Conservation (phyloP, 352 stramenopile species). For the Phytophthora citrophthora region DNA sequence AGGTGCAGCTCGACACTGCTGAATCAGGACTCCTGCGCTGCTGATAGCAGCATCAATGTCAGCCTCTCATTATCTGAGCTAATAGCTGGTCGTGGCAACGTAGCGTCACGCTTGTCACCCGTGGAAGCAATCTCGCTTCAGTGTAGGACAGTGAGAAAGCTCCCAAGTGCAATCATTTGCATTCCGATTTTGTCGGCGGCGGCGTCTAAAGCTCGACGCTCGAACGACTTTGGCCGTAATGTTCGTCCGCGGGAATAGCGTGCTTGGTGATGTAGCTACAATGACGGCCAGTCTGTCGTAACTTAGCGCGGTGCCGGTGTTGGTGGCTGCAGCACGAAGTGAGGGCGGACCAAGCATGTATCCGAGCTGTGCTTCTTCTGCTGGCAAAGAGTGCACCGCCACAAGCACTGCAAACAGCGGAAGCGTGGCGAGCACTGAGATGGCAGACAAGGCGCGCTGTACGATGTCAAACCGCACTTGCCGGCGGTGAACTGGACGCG, state of each 20-base stretch:
- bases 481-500: not conserved
- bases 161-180: not conserved
- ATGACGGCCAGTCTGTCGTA: not conserved
- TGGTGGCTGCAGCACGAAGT: conserved; percentile 10
- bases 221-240: conserved; percentile 3
- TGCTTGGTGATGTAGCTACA: not conserved
- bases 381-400: conserved; percentile 10
- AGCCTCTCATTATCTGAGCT: not conserved
- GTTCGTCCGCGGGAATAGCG: conserved; percentile 6
- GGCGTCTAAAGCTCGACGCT: conserved; percentile 5
- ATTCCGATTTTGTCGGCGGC: not conserved
- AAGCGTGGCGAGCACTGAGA: conserved; percentile 18
- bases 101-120: conserved; percentile 1
- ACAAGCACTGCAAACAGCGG: conserved; percentile 1
- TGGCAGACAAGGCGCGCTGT: conserved; percentile 31
- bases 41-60: not conserved
- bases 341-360: conserved; percentile 18
- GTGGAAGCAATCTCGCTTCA: not conserved
- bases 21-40: not conserved
- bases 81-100: conserved; percentile 6
- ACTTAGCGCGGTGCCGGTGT: conserved; percentile 10
- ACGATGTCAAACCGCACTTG: conserved; percentile 1
- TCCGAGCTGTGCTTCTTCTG: conserved; percentile 27
- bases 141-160: conserved; percentile 4
- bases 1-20: not conserved